Base-by-base conservation (phyloP, 2,329 filamentous ascomycete genomes). In the Tolypocladium inflatum region DNA sequence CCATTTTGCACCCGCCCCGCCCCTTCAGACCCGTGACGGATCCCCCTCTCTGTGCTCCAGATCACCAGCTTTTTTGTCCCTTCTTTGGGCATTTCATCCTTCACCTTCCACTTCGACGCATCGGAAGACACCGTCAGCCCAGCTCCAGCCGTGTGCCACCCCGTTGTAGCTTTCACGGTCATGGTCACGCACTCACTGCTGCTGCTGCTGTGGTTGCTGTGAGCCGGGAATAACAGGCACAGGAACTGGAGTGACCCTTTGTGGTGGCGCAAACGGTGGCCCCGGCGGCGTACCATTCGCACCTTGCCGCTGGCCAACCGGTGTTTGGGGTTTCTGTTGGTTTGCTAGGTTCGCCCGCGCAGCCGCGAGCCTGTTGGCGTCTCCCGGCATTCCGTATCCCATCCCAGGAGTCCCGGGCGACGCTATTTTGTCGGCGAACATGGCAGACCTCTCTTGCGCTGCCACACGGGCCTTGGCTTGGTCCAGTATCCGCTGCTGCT, bases 401-500 rank as follows among this genome's bases (percentile, higher is more conserved):
- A 76, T 65, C 21, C 72, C 72, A 0, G 70, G 63, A 4, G 72
- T 62, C 59, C 78, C 59, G 71, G 79, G 60, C 72, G 90, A 56
- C 71, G 83, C 15, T 64, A 74, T 71, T 64, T 74, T 76, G 53
- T 76, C 72, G 23, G 70, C 70, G 58, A 76, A 75, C 58, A 73
- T 72, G 59, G 69, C 68, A 26, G 72, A 72, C 35, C 74, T 70
- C 60, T 77, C 74, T 55, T 77, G 75, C 0, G 76, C 76, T 19
- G 76, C 76, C 17, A 76, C 74, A 33, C 78, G 69, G 3, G 77
- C 78, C 57, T 78, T 77, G 9, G 79, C 77, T 65, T 81, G 78
- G 56, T 81, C 78, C 65, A 79, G 69, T 53, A 79, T 75, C 57
- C 78, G 75, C 64, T 78, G 76, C 63, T 80, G 78, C 59, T 80